A percentile compares a stretch with the other conserved stretches of the same genome.
These are phyloP conservation scores for Ustilago loliicola DNA, from an alignment of 1,284 basidiomycete genomes.

Conservation along the genomic window DNA sequence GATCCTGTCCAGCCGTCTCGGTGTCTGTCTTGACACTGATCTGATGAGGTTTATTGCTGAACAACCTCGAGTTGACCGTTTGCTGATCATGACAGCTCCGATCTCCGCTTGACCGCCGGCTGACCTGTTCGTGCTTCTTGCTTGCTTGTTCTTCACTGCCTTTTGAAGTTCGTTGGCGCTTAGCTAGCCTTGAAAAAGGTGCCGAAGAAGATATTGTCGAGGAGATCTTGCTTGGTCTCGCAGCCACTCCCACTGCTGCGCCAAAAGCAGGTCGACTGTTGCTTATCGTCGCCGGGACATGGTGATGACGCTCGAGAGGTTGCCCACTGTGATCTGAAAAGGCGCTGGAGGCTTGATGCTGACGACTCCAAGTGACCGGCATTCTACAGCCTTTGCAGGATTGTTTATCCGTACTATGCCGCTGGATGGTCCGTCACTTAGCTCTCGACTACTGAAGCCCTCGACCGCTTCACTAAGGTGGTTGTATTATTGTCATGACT, in stretches of 20 bases:
- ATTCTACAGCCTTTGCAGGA: neutral
- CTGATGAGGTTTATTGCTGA: neutral
- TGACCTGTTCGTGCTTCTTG: neutral
- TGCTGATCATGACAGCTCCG: neutral
- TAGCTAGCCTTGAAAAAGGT: neutral
- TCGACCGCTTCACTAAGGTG: neutral
- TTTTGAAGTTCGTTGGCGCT: neutral
- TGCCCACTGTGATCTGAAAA: neutral
- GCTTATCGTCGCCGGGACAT: neutral
- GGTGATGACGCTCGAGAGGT: neutral
- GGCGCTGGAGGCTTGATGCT: neutral
- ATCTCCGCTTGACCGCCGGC: slow-evolving; percentile 19
- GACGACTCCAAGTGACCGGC: neutral
- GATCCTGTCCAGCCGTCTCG: slow-evolving; percentile 10
- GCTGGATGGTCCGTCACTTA: neutral
- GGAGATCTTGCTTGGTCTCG: too few relatives aligned
- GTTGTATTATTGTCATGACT: neutral
- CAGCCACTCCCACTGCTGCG: neutral
- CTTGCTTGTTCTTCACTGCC: neutral
- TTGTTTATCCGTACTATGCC: too few relatives aligned
- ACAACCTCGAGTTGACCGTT: slow-evolving; percentile 7
- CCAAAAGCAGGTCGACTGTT: neutral
- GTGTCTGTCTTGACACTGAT: neutral
- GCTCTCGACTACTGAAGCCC: neutral
- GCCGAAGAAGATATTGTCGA: neutral